Evolutionary conservation across 768 basidiomycete species (phyloP).

Genomic region (Rhodotorula taiwanensis): DNA sequence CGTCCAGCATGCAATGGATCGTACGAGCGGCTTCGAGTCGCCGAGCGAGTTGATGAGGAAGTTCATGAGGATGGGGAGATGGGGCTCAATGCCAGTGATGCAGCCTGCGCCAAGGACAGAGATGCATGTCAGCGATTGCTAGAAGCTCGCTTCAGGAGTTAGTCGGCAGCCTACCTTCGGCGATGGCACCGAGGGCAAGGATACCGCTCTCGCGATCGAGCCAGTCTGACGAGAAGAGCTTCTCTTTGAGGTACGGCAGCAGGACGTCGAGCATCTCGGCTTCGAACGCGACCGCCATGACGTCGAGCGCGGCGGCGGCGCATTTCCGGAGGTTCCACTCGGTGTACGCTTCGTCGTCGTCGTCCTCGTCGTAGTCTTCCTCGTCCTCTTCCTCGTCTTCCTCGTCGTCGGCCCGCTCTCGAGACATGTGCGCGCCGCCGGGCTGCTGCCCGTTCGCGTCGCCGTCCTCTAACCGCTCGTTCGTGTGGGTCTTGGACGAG

Average conservation of each 20-base stretch:
- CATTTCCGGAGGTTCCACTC: slow-evolving; percentile 99
- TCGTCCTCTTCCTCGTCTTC: slow-evolving; percentile 87
- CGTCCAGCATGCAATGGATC: slow-evolving; percentile 99
- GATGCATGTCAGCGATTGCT: not conserved
- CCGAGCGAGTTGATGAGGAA: slow-evolving; percentile 84
- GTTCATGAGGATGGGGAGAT: slow-evolving; percentile 84
- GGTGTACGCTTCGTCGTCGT: slow-evolving; percentile 92
- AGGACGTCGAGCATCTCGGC: slow-evolving; percentile 82
- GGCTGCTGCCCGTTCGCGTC: slow-evolving; percentile 3
- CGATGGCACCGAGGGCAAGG: slow-evolving; percentile 92
- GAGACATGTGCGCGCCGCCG: slow-evolving; percentile 5
- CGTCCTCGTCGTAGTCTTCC: slow-evolving; percentile 79
- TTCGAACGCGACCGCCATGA: slow-evolving; percentile 86
- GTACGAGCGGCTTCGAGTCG: slow-evolving; percentile 92
- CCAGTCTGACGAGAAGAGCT: slow-evolving; percentile 90
- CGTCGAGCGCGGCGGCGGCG: slow-evolving; percentile 92
- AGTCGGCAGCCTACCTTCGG: slow-evolving; percentile 67
- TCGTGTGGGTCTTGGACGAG: slow-evolving; percentile 73
- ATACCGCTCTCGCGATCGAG: slow-evolving; percentile 90
- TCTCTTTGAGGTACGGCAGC: slow-evolving; percentile 80
- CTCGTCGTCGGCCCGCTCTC: slow-evolving; percentile 53
- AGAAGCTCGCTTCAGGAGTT: not conserved
- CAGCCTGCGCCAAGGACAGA: slow-evolving; percentile 57
- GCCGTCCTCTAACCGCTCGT: slow-evolving; percentile 60
- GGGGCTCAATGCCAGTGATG: slow-evolving; percentile 89